Evolutionary conservation across 129 eudicot species (phyloP), one percentile per base, ranked within the genome.

Genomic region (Daucus carota): DNA sequence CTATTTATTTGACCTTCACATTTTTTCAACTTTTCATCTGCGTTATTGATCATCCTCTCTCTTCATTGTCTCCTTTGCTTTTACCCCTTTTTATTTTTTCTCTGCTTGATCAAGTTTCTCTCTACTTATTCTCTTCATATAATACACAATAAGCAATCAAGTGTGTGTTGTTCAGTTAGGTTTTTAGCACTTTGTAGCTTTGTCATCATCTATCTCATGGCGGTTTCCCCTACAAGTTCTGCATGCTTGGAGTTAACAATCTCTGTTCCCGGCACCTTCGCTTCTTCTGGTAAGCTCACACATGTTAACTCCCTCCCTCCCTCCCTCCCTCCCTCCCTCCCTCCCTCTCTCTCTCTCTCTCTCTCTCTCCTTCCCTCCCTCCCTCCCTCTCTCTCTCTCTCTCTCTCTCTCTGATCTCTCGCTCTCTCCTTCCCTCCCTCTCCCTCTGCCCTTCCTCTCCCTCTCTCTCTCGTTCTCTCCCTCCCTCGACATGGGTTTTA

Each of bases 241-340:
- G 73, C 83, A 36, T 48, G 82, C 73, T 72, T 86, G 85, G 87
- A 86, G 72, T 65, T 86, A 24, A 83, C 81, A 68, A 86, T 86
- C 24, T 79, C 85, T 26, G 76, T 86, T 18, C 83, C 87, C 2
- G 86, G 85, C 74, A 72, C 36, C 57, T 83, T 78, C 32, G 7
- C 78, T 80, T 77, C 86, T 29, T 83, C 83, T 46, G 84, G 82
- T 80, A 73, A 0, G 36, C 32, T 44, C 24, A n/a, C n/a, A n/a
- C n/a, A n/a, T n/a, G n/a, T n/a, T n/a, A n/a, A n/a, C n/a, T n/a
- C n/a, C n/a, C n/a, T n/a, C n/a, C n/a, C n/a, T n/a, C n/a, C n/a
- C n/a, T n/a, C n/a, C n/a, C n/a, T n/a, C n/a, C n/a, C n/a, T n/a
- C n/a, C n/a, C n/a, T n/a, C n/a, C 52, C 70, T 47, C 24, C 57